A percentile compares a stretch with the other conserved stretches of the same genome.
Conservation (phyloP, 2,329 filamentous ascomycete genomes). For the Byssoonygena ceratinophila region DNA sequence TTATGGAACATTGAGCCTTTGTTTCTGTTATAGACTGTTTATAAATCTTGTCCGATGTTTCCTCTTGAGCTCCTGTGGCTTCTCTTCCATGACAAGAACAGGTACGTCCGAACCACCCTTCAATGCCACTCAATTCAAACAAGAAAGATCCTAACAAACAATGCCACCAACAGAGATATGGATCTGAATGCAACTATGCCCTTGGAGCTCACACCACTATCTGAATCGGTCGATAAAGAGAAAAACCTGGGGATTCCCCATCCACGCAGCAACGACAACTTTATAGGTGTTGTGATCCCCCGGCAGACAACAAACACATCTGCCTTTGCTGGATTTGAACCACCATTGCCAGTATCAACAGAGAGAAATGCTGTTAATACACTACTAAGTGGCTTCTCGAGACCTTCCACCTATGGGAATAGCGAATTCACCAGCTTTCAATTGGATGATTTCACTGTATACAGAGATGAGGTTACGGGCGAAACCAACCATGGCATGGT, state of each 20-base stretch:
- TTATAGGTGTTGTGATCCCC: constrained; percentile 12
- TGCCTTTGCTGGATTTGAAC: constrained; percentile 19
- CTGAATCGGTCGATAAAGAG: background rate
- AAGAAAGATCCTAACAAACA: no score
- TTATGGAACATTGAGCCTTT: no score
- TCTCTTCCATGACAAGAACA: no score
- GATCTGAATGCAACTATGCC: background rate
- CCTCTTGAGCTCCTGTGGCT: no score
- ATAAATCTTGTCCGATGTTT: no score
- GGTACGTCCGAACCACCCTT: no score
- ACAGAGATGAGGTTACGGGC: constrained; percentile 31
- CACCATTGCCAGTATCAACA: constrained; percentile 15
- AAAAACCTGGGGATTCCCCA: background rate
- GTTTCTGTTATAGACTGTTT: no score
- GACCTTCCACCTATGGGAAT: constrained; percentile 12
- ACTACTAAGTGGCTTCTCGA: constrained; percentile 18
- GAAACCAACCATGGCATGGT: constrained; percentile 42
- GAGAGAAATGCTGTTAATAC: constrained; percentile 28
- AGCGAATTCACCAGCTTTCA: constrained; percentile 38
- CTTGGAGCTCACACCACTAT: background rate
- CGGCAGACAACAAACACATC: constrained; percentile 21
- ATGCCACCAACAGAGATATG: no score
- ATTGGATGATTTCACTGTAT: constrained; percentile 50
- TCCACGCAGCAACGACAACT: background rate
- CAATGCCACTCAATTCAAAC: no score